Percentiles rank a stretch among this genome's conserved stretches.
Evolutionary conservation across 2,329 filamentous ascomycete genomes (phyloP).

Genomic region (Fusarium verrucosum): DNA sequence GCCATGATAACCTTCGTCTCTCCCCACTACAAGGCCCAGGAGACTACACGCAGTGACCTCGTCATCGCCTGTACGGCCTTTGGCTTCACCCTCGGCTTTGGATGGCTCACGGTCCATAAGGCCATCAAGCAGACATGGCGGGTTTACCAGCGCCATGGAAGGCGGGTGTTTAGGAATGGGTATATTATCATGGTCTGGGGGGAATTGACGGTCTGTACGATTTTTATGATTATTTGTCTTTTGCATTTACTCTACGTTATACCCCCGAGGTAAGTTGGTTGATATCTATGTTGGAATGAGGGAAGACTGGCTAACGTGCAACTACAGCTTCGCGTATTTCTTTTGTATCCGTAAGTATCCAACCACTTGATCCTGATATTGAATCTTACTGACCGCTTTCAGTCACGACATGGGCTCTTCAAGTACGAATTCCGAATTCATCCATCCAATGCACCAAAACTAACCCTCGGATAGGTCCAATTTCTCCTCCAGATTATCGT

Average conservation of each 20-base stretch:
- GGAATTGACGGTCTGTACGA: slow-evolving; percentile 54
- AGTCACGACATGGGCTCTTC: slow-evolving; percentile 45
- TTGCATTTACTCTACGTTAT: slow-evolving; percentile 39
- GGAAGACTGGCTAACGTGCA: neutral
- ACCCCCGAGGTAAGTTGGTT: slow-evolving; percentile 38
- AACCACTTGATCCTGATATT: accelerated
- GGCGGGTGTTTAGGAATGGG: slow-evolving; percentile 48
- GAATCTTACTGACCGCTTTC: neutral
- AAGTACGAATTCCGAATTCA: slow-evolving; percentile 15
- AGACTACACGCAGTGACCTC: slow-evolving; percentile 37
- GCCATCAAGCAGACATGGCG: slow-evolving; percentile 50
- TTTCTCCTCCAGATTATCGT: slow-evolving; percentile 44
- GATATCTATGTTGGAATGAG: neutral
- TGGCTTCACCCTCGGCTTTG: slow-evolving; percentile 54
- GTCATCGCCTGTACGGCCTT: slow-evolving; percentile 47
- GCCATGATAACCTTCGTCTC: slow-evolving; percentile 42
- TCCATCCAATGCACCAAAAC: neutral
- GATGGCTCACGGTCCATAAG: slow-evolving; percentile 52
- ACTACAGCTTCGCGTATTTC: slow-evolving; percentile 43
- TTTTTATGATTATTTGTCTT: slow-evolving; percentile 52
- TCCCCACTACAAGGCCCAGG: slow-evolving; percentile 32
- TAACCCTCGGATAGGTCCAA: slow-evolving; percentile 25
- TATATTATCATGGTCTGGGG: slow-evolving; percentile 61
- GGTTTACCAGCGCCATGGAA: slow-evolving; percentile 47
- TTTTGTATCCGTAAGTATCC: slow-evolving; percentile 40